phyloP scores from a whole-genome alignment of 768 basidiomycete genomes.

The Agaricus bisporus region DNA sequence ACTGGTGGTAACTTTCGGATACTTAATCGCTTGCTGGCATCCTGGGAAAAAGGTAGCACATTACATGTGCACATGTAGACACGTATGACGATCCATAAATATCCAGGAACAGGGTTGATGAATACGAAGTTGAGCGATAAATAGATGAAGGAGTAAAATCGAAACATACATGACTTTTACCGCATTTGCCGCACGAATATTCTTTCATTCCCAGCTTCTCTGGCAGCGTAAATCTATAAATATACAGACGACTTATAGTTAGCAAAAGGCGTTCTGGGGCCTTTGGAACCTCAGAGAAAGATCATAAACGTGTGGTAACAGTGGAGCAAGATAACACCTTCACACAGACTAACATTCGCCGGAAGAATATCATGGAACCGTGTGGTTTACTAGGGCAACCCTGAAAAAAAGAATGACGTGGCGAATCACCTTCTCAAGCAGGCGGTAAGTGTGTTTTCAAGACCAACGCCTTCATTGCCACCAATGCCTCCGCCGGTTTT shows the following conservation, averaged over 20 bases:
- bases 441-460: slow-evolving; percentile 64
- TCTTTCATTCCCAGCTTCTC: slow-evolving; percentile 81
- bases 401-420: neutral
- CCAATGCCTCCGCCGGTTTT: slow-evolving; percentile 20
- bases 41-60: slow-evolving; percentile 30
- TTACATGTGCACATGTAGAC: neutral
- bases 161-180: slow-evolving; percentile 53
- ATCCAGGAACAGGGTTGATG: neutral
- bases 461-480: slow-evolving; percentile 32
- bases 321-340: too few relatives aligned
- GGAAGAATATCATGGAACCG: too few relatives aligned
- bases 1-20: slow-evolving; percentile 85
- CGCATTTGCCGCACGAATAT: slow-evolving; percentile 81
- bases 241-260: slow-evolving; percentile 4
- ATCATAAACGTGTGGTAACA: too few relatives aligned
- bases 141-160: neutral
- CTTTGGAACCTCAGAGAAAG: too few relatives aligned
- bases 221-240: slow-evolving; percentile 69
- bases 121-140: neutral
- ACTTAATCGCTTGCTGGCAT: slow-evolving; percentile 80
- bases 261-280: neutral
- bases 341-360: too few relatives aligned
- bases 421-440: slow-evolving; percentile 62
- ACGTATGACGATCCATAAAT: neutral
- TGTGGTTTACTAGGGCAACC: too few relatives aligned